phyloP scores from a whole-genome alignment of 2,329 filamentous ascomycete genomes.

The Colletotrichum australisinense region DNA sequence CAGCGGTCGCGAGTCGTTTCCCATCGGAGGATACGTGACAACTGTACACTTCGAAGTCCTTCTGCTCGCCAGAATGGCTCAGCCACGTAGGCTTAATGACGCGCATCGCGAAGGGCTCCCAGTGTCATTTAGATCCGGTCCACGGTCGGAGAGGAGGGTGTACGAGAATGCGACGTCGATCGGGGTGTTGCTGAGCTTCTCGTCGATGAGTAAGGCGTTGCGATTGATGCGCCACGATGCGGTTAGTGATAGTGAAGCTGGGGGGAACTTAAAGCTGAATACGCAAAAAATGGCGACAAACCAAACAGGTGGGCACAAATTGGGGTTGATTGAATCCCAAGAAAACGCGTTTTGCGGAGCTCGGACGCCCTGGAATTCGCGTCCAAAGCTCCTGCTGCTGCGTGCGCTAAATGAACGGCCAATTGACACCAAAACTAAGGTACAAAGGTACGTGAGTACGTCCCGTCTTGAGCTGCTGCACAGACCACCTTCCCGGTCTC shows the following conservation, averaged over 20 bases:
- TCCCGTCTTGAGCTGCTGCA: slow-evolving; percentile 3
- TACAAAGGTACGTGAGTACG: not conserved
- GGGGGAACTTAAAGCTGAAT: not conserved
- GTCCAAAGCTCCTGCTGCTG: slow-evolving; percentile 26
- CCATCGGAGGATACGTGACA: slow-evolving; percentile 98
- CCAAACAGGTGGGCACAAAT: slow-evolving; percentile 5
- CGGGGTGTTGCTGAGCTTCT: not conserved
- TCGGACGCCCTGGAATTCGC: slow-evolving; percentile 28
- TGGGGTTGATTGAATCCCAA: slow-evolving; percentile 29
- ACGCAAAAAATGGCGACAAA: not conserved
- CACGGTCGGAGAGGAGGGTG: not conserved
- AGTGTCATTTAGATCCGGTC: slow-evolving; percentile 21
- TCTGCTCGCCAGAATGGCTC: slow-evolving; percentile 95
- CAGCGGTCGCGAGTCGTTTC: slow-evolving; percentile 89
- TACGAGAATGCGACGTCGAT: not conserved
- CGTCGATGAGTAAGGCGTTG: not conserved
- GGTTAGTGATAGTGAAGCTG: not conserved
- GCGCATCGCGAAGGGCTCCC: slow-evolving; percentile 66
- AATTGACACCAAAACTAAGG: not conserved
- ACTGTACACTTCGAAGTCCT: slow-evolving; percentile 98
- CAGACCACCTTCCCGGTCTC: not conserved
- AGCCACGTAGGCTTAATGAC: slow-evolving; percentile 97
- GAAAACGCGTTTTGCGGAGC: slow-evolving; percentile 35
- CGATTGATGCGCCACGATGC: not conserved
- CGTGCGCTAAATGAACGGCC: slow-evolving; percentile 17